These are phyloP conservation scores for Pyrenophora teres DNA, from an alignment of 2,329 filamentous ascomycete species.

Conservation along the genomic window DNA sequence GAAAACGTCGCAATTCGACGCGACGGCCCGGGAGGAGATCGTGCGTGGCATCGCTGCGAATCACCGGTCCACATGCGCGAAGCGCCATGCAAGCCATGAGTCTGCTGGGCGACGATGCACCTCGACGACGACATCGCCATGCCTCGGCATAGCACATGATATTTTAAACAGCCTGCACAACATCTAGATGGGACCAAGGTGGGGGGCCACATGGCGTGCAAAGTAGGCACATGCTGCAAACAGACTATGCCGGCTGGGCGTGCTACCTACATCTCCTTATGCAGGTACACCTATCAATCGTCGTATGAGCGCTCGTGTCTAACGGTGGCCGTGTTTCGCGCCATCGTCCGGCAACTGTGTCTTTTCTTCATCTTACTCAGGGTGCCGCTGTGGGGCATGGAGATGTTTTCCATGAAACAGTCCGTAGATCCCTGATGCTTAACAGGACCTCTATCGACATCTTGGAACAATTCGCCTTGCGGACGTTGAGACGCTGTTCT, in stretches of 20 bases:
- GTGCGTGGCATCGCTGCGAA: constrained; percentile 22
- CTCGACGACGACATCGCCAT: constrained; percentile 9
- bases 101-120: constrained; percentile 1
- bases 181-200: not conserved
- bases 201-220: not conserved
- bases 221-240: not conserved
- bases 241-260: not conserved
- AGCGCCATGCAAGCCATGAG: constrained; percentile 11
- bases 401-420: constrained; percentile 21
- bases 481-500: not conserved
- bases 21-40: constrained; percentile 34
- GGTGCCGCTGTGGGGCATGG: constrained; percentile 10
- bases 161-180: not conserved
- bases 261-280: not conserved
- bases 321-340: constrained; percentile 7
- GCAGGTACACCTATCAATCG: constrained; percentile 19
- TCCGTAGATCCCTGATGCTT: constrained; percentile 29
- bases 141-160: constrained; percentile 2
- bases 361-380: constrained; percentile 15
- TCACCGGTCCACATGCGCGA: constrained; percentile 11
- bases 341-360: constrained; percentile 5
- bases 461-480: constrained; percentile 14
- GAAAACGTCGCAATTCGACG: constrained; percentile 25
- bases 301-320: constrained; percentile 7
- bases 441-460: constrained; percentile 17